Evolutionary conservation across 176 grass and related monocot species (phyloP).

Genomic region (Stipa capillata): DNA sequence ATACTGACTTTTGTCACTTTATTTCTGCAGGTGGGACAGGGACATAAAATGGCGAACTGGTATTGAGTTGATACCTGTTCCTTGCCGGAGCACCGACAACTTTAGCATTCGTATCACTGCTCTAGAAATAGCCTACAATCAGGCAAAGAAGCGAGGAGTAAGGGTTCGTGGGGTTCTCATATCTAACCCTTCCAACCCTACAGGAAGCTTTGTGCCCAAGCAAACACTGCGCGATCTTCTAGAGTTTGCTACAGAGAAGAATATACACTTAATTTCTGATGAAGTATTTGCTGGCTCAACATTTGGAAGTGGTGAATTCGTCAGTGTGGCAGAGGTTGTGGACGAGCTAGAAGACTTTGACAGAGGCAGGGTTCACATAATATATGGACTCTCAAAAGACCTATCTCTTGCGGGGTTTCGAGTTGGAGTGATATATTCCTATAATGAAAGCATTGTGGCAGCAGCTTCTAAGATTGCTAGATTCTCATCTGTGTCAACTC

Average conservation of each 20-base stretch:
- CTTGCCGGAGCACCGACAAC: constrained; percentile 86
- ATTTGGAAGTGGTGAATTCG: constrained; percentile 55
- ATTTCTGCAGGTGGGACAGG: constrained; percentile 71
- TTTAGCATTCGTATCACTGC: constrained; percentile 70
- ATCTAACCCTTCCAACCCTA: constrained; percentile 86
- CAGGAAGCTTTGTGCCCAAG: constrained; percentile 67
- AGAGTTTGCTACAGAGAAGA: constrained; percentile 71
- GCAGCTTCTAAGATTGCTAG: constrained; percentile 80
- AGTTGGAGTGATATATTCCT: constrained; percentile 81
- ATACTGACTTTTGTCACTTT: neutral
- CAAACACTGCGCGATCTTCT: constrained; percentile 68
- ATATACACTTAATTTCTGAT: constrained; percentile 95
- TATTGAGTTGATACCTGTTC: constrained; percentile 86
- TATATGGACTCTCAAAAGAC: constrained; percentile 88
- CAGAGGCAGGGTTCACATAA: constrained; percentile 83
- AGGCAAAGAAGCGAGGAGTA: constrained; percentile 81
- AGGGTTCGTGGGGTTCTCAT: constrained; percentile 88
- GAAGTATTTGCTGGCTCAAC: constrained; percentile 93
- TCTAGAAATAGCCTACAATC: constrained; percentile 83
- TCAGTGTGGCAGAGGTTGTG: constrained; percentile 59
- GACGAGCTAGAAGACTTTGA: constrained; percentile 59
- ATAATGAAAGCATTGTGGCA: constrained; percentile 57
- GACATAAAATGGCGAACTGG: constrained; percentile 86
- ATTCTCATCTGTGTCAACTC: constrained; percentile 80
- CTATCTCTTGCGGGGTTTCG: constrained; percentile 73